Evolutionary conservation across 768 basidiomycete species (phyloP).

Genomic region (Trametopsis cervina): DNA sequence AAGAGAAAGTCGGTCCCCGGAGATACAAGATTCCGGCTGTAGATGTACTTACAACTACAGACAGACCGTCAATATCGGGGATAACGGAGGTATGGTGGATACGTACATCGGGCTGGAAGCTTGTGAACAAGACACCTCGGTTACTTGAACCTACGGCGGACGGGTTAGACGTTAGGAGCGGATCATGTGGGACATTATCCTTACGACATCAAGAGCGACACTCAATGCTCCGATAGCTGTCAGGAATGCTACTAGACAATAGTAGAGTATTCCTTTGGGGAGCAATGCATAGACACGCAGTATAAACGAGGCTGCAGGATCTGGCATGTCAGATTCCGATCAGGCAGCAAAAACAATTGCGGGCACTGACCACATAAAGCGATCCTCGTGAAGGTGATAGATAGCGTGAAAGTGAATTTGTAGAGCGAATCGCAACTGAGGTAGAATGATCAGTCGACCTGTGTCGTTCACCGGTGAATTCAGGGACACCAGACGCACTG

Average conservation of each 20-base stretch:
- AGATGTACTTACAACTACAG: too few relatives aligned
- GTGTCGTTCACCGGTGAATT: too few relatives aligned
- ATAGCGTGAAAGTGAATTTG: conserved; percentile 9
- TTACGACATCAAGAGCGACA: conserved; percentile 8
- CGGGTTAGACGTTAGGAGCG: neutral
- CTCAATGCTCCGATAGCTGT: conserved; percentile 1
- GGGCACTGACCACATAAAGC: conserved; percentile 4
- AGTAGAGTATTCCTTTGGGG: neutral
- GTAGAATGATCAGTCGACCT: neutral
- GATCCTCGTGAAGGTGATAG: conserved; percentile 5
- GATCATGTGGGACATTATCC: neutral
- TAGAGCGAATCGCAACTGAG: conserved; percentile 11
- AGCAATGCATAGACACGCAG: conserved; percentile 10
- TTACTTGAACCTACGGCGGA: conserved; percentile 7
- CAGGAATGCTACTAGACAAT: neutral
- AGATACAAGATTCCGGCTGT: too few relatives aligned
- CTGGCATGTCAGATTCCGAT: too few relatives aligned
- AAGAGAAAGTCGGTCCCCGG: neutral
- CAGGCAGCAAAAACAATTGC: too few relatives aligned
- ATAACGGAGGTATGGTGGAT: too few relatives aligned
- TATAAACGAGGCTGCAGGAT: conserved; percentile 6
- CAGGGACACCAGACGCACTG: neutral
- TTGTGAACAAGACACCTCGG: conserved; percentile 7
- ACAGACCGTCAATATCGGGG: too few relatives aligned
- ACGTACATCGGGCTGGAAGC: conserved; percentile 10